Conservation (phyloP, 1,284 basidiomycete species). For the Paramarasmius palmivorus region DNA sequence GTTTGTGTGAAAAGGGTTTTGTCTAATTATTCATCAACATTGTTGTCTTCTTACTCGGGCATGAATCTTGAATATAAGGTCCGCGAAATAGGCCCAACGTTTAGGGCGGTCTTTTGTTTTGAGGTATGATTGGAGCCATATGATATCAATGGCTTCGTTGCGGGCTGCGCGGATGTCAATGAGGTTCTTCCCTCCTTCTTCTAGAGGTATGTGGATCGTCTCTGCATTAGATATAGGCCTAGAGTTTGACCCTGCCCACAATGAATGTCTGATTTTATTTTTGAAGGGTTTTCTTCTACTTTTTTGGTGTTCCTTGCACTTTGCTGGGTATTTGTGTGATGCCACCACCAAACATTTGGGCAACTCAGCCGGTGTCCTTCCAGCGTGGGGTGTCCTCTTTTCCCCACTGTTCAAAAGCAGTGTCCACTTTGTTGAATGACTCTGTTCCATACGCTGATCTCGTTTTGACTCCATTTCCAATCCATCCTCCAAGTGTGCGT, state of each 20-base stretch:
- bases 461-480: slow-evolving; percentile 14
- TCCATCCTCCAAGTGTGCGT: slow-evolving; percentile 3
- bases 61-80: slow-evolving; percentile 13
- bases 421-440: slow-evolving; percentile 18
- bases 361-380: slow-evolving; percentile 16
- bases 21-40: too few species aligned
- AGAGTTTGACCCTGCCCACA: slow-evolving; percentile 8
- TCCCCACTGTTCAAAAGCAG: slow-evolving; percentile 12
- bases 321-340: slow-evolving; percentile 22
- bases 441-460: slow-evolving; percentile 13
- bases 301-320: slow-evolving; percentile 24
- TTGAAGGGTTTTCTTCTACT: slow-evolving; percentile 5
- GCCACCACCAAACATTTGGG: slow-evolving; percentile 17
- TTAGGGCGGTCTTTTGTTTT: slow-evolving; percentile 14
- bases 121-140: slow-evolving; percentile 23
- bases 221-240: neutral
- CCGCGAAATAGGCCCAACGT: slow-evolving; percentile 25
- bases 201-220: neutral
- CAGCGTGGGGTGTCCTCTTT: slow-evolving; percentile 16
- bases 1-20: slow-evolving; percentile 8
- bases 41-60: neutral
- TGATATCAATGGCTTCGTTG: slow-evolving; percentile 26
- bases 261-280: slow-evolving; percentile 14
- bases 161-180: slow-evolving; percentile 21
- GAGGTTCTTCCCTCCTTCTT: slow-evolving; percentile 18